A percentile compares a stretch with the other conserved stretches of the same genome.
Evolutionary conservation across 768 basidiomycete species (phyloP).

Genomic region (Podaxis sp.): DNA sequence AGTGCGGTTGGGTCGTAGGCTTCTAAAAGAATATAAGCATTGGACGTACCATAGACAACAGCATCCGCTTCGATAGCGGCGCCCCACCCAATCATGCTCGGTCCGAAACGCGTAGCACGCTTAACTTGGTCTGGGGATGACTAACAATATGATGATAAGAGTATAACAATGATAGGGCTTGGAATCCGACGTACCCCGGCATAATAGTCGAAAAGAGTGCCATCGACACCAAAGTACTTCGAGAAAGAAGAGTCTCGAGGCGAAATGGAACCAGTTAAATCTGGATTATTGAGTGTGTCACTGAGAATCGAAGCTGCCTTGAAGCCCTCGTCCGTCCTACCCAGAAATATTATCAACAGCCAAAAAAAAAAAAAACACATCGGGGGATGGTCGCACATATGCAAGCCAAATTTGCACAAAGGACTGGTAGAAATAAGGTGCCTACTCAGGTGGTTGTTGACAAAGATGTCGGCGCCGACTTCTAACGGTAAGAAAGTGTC

Average conservation of each 20-base stretch:
- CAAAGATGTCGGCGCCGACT: conserved; percentile 34
- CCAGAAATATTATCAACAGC: not conserved
- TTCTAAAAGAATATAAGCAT: not conserved
- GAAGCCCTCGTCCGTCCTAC: conserved; percentile 22
- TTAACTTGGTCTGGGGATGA: conserved; percentile 3
- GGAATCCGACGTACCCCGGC: conserved; percentile 19
- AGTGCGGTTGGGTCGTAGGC: not conserved
- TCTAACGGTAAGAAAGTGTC: not conserved
- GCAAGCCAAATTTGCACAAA: conserved; percentile 26
- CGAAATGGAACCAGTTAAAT: conserved; percentile 27
- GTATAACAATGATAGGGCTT: not conserved
- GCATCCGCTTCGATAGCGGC: conserved; percentile 29
- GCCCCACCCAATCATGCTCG: conserved; percentile 36
- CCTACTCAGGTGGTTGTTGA: conserved; percentile 37
- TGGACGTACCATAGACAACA: conserved; percentile 26
- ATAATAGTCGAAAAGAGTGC: conserved; percentile 25
- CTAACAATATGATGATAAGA: not conserved
- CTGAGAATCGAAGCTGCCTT: conserved; percentile 27
- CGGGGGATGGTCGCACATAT: conserved; percentile 20
- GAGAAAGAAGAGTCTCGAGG: conserved; percentile 27
- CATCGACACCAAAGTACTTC: conserved; percentile 20
- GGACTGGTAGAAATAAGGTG: conserved; percentile 27
- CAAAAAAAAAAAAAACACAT: not conserved
- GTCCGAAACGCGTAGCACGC: conserved; percentile 25
- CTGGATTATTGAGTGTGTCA: conserved; percentile 35